Conservation (phyloP, 306 rosid species). For the Hippophae gyantsensis region DNA sequence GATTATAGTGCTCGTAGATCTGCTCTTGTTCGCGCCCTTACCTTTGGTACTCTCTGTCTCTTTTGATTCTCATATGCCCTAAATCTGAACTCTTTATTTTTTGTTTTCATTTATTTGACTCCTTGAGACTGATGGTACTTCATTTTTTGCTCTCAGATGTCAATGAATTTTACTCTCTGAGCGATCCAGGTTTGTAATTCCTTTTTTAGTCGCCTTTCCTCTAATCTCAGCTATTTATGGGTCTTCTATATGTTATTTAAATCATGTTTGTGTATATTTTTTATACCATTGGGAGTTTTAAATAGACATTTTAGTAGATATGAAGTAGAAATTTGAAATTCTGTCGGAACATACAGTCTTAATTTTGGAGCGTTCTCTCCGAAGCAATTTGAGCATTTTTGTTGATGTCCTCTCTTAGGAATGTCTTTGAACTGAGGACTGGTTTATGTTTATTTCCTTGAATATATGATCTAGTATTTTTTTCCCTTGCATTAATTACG, state of each 20-base stretch:
- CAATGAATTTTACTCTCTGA: conserved; percentile 38
- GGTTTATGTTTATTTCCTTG: no score
- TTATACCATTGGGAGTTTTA: neutral
- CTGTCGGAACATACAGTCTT: no score
- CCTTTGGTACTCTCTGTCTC: conserved; percentile 30
- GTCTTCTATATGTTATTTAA: neutral
- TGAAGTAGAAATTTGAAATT: no score
- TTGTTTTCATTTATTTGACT: neutral
- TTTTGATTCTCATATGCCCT: conserved; percentile 7
- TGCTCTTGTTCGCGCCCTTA: conserved; percentile 47
- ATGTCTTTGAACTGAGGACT: no score
- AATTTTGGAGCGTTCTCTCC: no score
- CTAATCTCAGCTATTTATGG: neutral
- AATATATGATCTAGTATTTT: no score
- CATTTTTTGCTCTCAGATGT: conserved; percentile 30
- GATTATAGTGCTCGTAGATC: conserved; percentile 48
- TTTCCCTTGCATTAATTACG: neutral
- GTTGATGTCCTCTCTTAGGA: no score
- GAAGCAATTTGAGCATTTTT: no score
- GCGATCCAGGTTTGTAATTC: conserved; percentile 42
- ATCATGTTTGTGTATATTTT: neutral
- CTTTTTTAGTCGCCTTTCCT: conserved; percentile 6
- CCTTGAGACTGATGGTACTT: neutral
- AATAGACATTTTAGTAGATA: neutral
- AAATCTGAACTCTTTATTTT: neutral